These are phyloP conservation scores for Pelargonium cotyledonis DNA, from an alignment of 441 rosid species.

Conservation along the genomic window DNA sequence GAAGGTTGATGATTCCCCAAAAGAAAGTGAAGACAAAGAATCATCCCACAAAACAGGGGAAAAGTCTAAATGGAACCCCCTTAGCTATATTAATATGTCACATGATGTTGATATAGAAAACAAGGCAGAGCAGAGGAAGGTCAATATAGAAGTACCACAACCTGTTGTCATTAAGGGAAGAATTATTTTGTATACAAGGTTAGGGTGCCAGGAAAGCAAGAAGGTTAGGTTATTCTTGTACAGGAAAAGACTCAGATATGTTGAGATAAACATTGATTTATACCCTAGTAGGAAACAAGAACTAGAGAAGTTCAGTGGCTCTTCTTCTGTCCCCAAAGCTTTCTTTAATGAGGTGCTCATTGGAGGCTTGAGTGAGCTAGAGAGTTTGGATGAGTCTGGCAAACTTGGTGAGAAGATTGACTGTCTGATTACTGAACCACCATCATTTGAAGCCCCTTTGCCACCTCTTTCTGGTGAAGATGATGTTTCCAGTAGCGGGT, in stretches of 20 bases:
- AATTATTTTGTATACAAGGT: slow-evolving; percentile 56
- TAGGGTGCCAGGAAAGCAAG: slow-evolving; percentile 59
- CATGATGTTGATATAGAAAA: slow-evolving; percentile 34
- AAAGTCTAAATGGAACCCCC: slow-evolving; percentile 62
- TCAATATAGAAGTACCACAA: slow-evolving; percentile 26
- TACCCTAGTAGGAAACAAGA: slow-evolving; percentile 67
- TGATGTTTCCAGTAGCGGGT: slow-evolving; percentile 51
- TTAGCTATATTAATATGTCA: slow-evolving; percentile 45
- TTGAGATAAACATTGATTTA: slow-evolving; percentile 70
- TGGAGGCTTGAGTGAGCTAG: slow-evolving; percentile 59
- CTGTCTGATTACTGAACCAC: slow-evolving; percentile 43
- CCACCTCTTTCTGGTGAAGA: slow-evolving; percentile 90
- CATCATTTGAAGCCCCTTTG: slow-evolving; percentile 59
- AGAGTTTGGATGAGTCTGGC: slow-evolving; percentile 51
- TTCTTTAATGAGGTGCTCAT: slow-evolving; percentile 64
- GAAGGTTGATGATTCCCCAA: slow-evolving; percentile 26
- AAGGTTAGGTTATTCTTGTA: slow-evolving; percentile 52
- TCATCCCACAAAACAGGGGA: slow-evolving; percentile 35
- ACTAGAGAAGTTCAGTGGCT: slow-evolving; percentile 58
- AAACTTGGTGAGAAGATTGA: slow-evolving; percentile 68
- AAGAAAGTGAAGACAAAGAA: slow-evolving; percentile 29
- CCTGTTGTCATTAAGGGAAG: slow-evolving; percentile 58
- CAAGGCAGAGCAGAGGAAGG: slow-evolving; percentile 28
- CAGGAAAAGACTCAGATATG: slow-evolving; percentile 58
- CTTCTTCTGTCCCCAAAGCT: slow-evolving; percentile 61